phyloP scores from a whole-genome alignment of 768 basidiomycete genomes.

The Lactifluus rugatus region DNA sequence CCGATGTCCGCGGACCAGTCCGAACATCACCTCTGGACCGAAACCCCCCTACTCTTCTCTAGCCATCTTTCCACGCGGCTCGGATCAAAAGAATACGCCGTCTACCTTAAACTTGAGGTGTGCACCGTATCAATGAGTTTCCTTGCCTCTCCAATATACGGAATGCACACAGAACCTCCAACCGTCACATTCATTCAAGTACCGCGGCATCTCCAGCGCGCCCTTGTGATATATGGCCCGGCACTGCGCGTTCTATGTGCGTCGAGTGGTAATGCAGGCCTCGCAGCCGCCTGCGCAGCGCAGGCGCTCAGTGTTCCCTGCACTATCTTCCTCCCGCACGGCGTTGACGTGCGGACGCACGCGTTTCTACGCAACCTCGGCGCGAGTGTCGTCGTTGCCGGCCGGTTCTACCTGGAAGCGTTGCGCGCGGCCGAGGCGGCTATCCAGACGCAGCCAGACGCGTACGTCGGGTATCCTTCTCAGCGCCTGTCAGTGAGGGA shows the following conservation, averaged over 20 bases:
- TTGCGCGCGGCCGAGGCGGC: constrained; percentile 39
- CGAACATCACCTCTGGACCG: constrained; percentile 3
- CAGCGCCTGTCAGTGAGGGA: neutral
- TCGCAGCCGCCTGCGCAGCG: constrained; percentile 60
- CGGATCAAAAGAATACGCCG: neutral
- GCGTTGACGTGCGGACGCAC: constrained; percentile 39
- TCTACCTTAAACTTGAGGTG: neutral
- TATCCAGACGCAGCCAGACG: constrained; percentile 36
- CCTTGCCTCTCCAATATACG: neutral
- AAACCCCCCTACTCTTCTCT: constrained; percentile 11
- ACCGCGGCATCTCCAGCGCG: neutral
- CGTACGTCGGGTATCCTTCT: constrained; percentile 36
- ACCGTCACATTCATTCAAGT: constrained; percentile 50
- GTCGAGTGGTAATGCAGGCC: constrained; percentile 74
- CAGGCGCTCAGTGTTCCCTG: constrained; percentile 45
- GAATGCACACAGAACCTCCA: constrained; percentile 47
- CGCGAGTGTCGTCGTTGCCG: constrained; percentile 50
- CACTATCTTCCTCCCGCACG: constrained; percentile 57
- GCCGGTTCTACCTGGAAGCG: constrained; percentile 48
- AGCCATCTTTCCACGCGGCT: neutral
- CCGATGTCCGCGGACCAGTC: neutral
- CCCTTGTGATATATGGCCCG: too few species aligned
- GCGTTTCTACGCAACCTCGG: constrained; percentile 42
- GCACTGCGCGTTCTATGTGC: constrained; percentile 30
- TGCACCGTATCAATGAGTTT: neutral